A percentile compares a stretch with the other conserved stretches of the same genome.
Conservation (phyloP, 139 green algal genomes). For the Tetraselmis chui region DNA sequence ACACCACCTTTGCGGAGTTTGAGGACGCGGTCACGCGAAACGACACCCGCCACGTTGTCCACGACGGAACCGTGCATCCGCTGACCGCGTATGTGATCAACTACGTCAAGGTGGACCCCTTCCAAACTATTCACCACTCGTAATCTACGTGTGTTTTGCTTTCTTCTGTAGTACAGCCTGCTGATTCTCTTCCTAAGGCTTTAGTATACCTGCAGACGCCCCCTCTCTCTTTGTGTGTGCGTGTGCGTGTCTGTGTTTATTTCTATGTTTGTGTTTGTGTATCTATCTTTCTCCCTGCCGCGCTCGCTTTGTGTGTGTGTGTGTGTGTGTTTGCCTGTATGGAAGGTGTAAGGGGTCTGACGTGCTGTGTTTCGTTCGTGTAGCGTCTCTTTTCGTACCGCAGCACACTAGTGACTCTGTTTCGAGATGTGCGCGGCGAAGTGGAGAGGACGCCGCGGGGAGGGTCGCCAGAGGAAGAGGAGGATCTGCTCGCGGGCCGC, state of each 20-base stretch:
- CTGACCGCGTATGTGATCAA: conserved; percentile 32
- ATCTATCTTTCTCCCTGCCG: too few relatives aligned
- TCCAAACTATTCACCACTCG: too few relatives aligned
- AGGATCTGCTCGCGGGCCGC: background rate
- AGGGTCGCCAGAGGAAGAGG: background rate
- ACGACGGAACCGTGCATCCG: conserved; percentile 20
- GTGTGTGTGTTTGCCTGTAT: too few relatives aligned
- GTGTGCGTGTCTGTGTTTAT: too few relatives aligned
- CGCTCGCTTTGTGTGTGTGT: too few relatives aligned
- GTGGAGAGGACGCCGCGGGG: background rate
- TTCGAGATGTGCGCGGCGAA: background rate
- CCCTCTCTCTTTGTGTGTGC: too few relatives aligned
- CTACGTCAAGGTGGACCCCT: conserved; percentile 22
- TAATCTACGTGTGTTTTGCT: too few relatives aligned
- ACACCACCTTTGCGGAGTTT: conserved; percentile 26
- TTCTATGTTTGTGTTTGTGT: too few relatives aligned
- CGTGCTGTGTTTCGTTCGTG: background rate
- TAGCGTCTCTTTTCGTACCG: background rate
- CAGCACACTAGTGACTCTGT: background rate
- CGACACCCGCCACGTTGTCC: conserved; percentile 3
- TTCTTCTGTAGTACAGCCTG: too few relatives aligned
- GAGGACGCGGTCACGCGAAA: conserved; percentile 28
- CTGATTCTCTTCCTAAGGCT: too few relatives aligned
- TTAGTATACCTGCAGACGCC: too few relatives aligned
- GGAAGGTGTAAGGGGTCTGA: background rate